Evolutionary conservation across 2,329 filamentous ascomycete species (phyloP).

Genomic region (Colletotrichum sidae): DNA sequence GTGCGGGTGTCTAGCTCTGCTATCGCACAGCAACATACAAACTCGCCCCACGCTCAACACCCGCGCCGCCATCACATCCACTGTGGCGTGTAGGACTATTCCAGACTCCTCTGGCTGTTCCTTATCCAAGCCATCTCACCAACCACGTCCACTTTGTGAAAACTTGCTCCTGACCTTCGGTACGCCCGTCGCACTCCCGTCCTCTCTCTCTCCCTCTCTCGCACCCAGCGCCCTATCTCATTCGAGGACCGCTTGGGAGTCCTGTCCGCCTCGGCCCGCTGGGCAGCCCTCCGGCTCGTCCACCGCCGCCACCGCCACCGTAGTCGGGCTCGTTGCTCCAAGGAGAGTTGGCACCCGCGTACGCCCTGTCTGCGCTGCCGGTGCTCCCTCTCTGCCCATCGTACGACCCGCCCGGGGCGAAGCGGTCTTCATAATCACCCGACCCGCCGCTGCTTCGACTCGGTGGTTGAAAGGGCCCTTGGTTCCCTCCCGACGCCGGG

Average conservation of each 20-base stretch:
- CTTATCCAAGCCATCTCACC: not conserved
- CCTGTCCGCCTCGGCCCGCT: conserved; percentile 55
- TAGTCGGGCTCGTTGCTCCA: conserved; percentile 56
- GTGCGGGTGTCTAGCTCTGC: conserved; percentile 28
- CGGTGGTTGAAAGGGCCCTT: conserved; percentile 62
- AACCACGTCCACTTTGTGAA: conserved; percentile 5
- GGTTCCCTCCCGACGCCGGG: conserved; percentile 53
- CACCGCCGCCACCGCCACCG: conserved; percentile 51
- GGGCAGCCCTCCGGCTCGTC: conserved; percentile 56
- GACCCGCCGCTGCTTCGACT: conserved; percentile 46
- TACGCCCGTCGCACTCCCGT: not conserved
- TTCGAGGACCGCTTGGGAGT: conserved; percentile 49
- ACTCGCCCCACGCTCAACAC: not conserved
- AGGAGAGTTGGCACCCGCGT: conserved; percentile 59
- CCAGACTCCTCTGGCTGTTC: conserved; percentile 3
- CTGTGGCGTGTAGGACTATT: conserved; percentile 1
- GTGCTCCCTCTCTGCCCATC: conserved; percentile 48
- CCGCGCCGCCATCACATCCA: not conserved
- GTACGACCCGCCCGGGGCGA: conserved; percentile 58
- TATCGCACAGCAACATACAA: conserved; percentile 24
- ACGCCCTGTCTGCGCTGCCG: conserved; percentile 51
- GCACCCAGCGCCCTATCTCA: conserved; percentile 49
- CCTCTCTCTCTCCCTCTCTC: not conserved
- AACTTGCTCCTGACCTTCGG: not conserved
- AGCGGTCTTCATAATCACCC: conserved; percentile 58